These are phyloP conservation scores for Thelephora terrestris DNA, from an alignment of 1,284 basidiomycete genomes.

Conservation along the genomic window DNA sequence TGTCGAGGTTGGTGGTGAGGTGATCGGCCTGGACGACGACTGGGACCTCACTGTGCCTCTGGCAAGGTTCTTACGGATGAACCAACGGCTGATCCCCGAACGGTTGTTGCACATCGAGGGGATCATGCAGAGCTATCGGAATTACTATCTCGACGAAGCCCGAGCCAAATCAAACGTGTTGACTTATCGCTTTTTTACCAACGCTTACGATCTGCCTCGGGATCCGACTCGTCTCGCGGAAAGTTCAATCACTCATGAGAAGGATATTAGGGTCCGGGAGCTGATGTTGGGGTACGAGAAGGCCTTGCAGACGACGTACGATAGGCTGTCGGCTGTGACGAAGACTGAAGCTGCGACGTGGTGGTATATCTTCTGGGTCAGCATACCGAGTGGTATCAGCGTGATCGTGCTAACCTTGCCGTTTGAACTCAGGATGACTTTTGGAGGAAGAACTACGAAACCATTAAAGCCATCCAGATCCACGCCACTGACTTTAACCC, in stretches of 20 bases:
- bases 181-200: constrained; percentile 58
- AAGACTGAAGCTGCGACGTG: constrained; percentile 48
- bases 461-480: constrained; percentile 35
- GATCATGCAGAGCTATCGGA: constrained; percentile 44
- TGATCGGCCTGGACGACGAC: constrained; percentile 61
- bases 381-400: constrained; percentile 14
- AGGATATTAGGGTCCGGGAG: constrained; percentile 43
- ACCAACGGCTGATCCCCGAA: constrained; percentile 41
- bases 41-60: constrained; percentile 54
- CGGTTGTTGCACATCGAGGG: constrained; percentile 38
- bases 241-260: constrained; percentile 39
- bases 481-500: constrained; percentile 62
- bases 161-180: constrained; percentile 46
- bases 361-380: constrained; percentile 80
- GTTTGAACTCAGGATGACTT: constrained; percentile 47
- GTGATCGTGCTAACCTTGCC: not conserved
- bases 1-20: constrained; percentile 39
- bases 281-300: constrained; percentile 40
- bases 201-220: constrained; percentile 49
- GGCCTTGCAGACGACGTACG: constrained; percentile 45
- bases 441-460: constrained; percentile 56
- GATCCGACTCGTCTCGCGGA: constrained; percentile 34
- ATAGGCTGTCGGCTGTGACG: constrained; percentile 46
- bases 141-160: constrained; percentile 39
- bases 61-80: constrained; percentile 57